Base-by-base conservation (phyloP, 176 grass and related monocot genomes). In the Cocos nucifera region DNA sequence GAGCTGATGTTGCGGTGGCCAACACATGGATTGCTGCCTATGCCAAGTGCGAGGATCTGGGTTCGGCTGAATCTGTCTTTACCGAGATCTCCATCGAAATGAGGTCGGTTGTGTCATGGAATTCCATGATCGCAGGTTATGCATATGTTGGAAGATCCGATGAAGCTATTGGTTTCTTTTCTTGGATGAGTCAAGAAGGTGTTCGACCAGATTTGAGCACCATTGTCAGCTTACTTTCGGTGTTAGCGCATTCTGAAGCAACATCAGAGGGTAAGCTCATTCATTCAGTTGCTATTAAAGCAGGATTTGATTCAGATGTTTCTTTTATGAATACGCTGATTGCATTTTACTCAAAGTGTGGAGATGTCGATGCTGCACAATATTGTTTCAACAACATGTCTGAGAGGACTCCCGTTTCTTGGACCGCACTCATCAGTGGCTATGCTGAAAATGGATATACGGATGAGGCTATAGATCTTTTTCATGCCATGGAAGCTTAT, bases 401-500 rank as follows among this genome's bases (percentile, higher is more conserved):
- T 19, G 20, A 60, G 17, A 60, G 17, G 51, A 58, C 57, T 29
- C 17, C 15, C 27, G 58, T 71, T 52, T 57, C 69, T 26, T 71
- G 69, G 69, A 71, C 69, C 17, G 48, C 49, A 5, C 44, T 71
- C 10, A 71, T 71, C 1, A 71, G 49, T 20, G 69, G 69, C 1
- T 71, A 71, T 16, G 17, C 5, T 29, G 56, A 50, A 29, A 59
- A 17, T 8, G 39, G 69, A 24, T 17, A 49, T 19, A 26, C n/a
- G 5, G 10, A 60, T 57, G 44, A 51, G 7, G 56, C 44, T 3
- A 19, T 51, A 3, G 22, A 18, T 24, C 55, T 71, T 57, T 71
- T 71, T 49, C 51, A 28, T 16, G 6, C 56, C 15, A 71, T 71
- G 69, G 58, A 60, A 26, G 56, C 23, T 60, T 17, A 44, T 4